Base-by-base conservation (phyloP, 306 rosid genomes). In the Quercus mongolica region DNA sequence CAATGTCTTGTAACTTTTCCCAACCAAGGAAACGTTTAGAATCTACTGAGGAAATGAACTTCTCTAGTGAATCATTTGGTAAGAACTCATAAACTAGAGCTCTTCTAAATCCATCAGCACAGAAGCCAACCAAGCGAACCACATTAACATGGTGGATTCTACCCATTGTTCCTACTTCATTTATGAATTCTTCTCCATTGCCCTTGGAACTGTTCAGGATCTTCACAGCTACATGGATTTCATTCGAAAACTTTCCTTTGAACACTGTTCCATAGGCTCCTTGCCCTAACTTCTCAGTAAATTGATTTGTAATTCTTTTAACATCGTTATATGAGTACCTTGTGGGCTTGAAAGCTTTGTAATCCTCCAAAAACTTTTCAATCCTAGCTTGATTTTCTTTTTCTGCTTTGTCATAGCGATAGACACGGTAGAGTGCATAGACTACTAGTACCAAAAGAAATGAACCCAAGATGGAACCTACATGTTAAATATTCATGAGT, bases 141-240 rank as follows among this genome's bases (percentile, higher is more conserved):
- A 84, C 82, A 31, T 84, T 79, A 67, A 84, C 73, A 30, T 84
- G 86, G 64, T 87, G 86, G 52, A 87, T 87, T 56, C 38, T 76
- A 35, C 86, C 74, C 74, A 81, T 79, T 4, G 76, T 73, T 62
- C 83, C 82, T 77, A 87, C 79, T 69, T 87, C 86, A 61, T 84
- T 87, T 59, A 87, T 83, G 57, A 87, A 81, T 79, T 84, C 86
- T 69, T 81, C 86, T 0, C 84, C 86, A 26, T 87, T 79, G 20
- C 65, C 69, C 0, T 68, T 76, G 57, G 82, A 30, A 18, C 38
- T 54, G 52, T 72, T 81, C 10, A 84, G 78, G 54, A 81, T 51
- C 76, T 82, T 85, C 1, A 82, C 79, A 11, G 77, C 88, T 2
- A 85, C 81, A 8, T 30, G 18, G 49, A 78, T 30, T 46, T 85